These are phyloP conservation scores for Fusarium veterinarium DNA, from an alignment of 2,329 filamentous ascomycete genomes.

Conservation along the genomic window DNA sequence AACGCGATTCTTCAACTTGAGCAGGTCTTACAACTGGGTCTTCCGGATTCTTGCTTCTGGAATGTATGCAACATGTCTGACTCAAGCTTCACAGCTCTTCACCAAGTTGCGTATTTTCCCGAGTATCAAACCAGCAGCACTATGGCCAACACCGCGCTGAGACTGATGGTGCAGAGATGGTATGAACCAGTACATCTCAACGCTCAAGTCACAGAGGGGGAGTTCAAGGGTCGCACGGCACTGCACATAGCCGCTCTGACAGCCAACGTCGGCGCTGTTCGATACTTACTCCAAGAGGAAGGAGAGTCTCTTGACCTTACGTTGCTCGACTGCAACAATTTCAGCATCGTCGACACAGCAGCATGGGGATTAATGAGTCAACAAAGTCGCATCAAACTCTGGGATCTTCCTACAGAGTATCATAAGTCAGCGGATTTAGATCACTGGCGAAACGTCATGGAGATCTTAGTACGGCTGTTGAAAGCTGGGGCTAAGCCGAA, in stretches of 20 bases:
- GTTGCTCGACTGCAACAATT: not conserved
- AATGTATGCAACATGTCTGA: not conserved
- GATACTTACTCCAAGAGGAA: not conserved
- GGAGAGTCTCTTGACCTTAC: not conserved
- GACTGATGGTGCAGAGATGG: not conserved
- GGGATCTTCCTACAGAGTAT: not conserved
- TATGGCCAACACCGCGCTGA: not conserved
- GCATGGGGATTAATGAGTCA: not conserved
- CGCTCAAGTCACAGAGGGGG: rapidly evolving
- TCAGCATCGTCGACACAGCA: not conserved
- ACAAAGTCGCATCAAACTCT: not conserved
- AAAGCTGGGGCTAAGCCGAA: not conserved
- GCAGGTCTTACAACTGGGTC: not conserved
- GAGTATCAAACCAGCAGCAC: not conserved
- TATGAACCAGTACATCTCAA: not conserved
- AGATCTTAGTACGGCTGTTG: not conserved
- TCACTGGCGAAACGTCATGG: not conserved
- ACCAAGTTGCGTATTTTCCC: not conserved
- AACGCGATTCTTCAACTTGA: not conserved
- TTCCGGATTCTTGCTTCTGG: not conserved
- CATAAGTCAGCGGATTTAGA: not conserved
- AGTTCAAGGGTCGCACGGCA: not conserved
- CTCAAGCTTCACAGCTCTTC: not conserved
- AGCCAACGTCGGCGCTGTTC: rapidly evolving
- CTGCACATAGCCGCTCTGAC: not conserved